Percentiles rank a stretch among this genome's conserved stretches.
phyloP scores from a whole-genome alignment of 768 basidiomycete species.

The Candolleomyces aberdarensis region DNA sequence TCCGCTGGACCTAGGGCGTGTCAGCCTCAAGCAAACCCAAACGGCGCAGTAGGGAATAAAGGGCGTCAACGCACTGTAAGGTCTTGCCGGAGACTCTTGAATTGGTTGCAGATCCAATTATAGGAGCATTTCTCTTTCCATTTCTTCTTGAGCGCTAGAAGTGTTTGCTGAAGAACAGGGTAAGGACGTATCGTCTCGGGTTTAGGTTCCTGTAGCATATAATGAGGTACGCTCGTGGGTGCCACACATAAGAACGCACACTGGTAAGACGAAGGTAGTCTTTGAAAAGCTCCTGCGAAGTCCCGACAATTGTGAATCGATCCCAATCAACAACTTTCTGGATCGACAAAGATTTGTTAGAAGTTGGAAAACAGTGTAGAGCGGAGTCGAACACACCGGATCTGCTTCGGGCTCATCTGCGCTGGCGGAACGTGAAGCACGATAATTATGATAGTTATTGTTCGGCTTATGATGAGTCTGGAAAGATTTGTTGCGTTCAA shows the following conservation, averaged over 20 bases:
- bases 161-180: constrained; percentile 76
- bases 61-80: constrained; percentile 70
- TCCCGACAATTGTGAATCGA: constrained; percentile 91
- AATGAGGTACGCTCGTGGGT: not conserved
- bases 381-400: constrained; percentile 45
- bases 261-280: constrained; percentile 93
- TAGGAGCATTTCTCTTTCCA: constrained; percentile 81
- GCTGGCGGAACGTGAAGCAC: constrained; percentile 8
- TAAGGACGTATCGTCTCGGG: constrained; percentile 93
- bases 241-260: constrained; percentile 37
- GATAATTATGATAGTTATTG: not conserved
- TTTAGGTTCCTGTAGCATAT: constrained; percentile 75
- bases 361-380: not conserved
- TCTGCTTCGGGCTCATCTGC: constrained; percentile 70
- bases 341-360: constrained; percentile 2
- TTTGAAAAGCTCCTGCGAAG: constrained; percentile 86
- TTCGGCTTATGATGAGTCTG: constrained; percentile 37
- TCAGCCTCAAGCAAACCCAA: constrained; percentile 3
- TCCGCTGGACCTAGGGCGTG: constrained; percentile 81
- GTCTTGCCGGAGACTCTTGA: constrained; percentile 97
- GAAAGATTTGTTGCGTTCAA: constrained; percentile 67
- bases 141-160: constrained; percentile 79
- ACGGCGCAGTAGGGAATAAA: not conserved
- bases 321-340: constrained; percentile 99
- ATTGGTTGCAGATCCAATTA: constrained; percentile 94